Evolutionary conservation across 805 yeast species (phyloP), one percentile per base, ranked within the genome.

Genomic region (Suhomyces sp.): DNA sequence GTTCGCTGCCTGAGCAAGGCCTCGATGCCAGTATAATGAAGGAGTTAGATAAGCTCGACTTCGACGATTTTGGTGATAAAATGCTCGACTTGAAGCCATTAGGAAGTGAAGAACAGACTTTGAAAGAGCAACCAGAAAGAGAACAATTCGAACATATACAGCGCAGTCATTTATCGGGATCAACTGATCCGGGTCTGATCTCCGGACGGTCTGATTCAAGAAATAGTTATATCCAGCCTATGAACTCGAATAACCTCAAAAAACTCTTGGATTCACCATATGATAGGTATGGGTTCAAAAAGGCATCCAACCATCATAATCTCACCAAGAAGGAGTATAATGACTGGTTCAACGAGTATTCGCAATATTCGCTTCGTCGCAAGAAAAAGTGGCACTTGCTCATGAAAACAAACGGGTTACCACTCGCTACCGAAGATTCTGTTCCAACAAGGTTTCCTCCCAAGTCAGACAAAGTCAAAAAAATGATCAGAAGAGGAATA

Each of bases 231-330:
- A 27, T 36, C 15, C 22, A 31, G 14, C 40, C 35, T 5, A 26
- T 31, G 6, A 19, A n/a, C 10, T 9, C 32, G 14, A 25, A 21
- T n/a, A 26, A 16, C 31, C 21, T 38, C 24, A 32, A 24, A 11
- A 21, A 17, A 4, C 17, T 38, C 14, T 31, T 38, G 18, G 27
- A 19, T 10, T 35, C 39, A 5, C 31, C 32, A 5, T 32, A 39
- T 37, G 98, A 91, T 55, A 61, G 91, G 31, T 91, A 91, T 55
- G 98, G 98, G 2, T 91, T 91, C 65, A 80, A 78, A 46, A 90
- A 87, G 53, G 70, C 71, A 13, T 75, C 77, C 13, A 60, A 65
- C 27, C 76, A 68, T 46, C 57, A 56, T 41, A 44, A 33, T 20
- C 66, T 83, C 16, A 47, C 83, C 7, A 68, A 63, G 33, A 60